phyloP scores from a whole-genome alignment of 2,329 filamentous ascomycete species.

The Trichophyton benhamiae region DNA sequence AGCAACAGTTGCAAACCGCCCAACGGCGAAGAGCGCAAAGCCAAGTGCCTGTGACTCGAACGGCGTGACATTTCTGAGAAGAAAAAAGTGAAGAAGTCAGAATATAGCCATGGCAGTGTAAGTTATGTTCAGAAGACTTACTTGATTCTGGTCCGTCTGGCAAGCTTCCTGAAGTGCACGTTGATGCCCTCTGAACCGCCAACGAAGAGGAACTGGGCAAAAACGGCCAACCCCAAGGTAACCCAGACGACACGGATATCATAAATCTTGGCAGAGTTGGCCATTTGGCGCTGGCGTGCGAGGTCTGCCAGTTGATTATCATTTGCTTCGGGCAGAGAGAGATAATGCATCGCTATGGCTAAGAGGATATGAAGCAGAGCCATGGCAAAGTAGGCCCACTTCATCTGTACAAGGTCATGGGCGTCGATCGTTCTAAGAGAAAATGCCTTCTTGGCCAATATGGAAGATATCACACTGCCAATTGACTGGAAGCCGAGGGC shows the following conservation, averaged over 20 bases:
- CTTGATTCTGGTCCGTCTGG: constrained; percentile 28
- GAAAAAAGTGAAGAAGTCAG: background rate
- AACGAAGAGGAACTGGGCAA: constrained; percentile 49
- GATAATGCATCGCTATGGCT: constrained; percentile 48
- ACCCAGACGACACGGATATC: constrained; percentile 43
- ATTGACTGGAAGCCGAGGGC: constrained; percentile 51
- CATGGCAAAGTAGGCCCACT: constrained; percentile 55
- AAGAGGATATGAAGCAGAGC: constrained; percentile 48
- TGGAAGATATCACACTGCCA: constrained; percentile 47
- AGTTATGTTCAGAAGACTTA: constrained; percentile 3
- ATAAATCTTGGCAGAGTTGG: constrained; percentile 35
- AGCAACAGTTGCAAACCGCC: constrained; percentile 45
- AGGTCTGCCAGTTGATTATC: constrained; percentile 48
- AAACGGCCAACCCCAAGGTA: constrained; percentile 42
- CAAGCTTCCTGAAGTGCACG: constrained; percentile 36
- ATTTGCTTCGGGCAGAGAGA: constrained; percentile 50
- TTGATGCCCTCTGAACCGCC: constrained; percentile 48
- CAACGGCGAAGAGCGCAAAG: constrained; percentile 46
- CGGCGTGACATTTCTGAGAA: constrained; percentile 7
- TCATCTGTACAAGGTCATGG: constrained; percentile 45
- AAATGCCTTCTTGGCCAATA: constrained; percentile 47
- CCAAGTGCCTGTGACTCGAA: constrained; percentile 42
- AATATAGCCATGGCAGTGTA: constrained; percentile 8
- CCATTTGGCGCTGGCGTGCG: constrained; percentile 39
- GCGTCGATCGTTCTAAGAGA: constrained; percentile 40